phyloP scores from a whole-genome alignment of 2,329 filamentous ascomycete species.

The Ophiognomonia clavigignenti-juglandacearum region DNA sequence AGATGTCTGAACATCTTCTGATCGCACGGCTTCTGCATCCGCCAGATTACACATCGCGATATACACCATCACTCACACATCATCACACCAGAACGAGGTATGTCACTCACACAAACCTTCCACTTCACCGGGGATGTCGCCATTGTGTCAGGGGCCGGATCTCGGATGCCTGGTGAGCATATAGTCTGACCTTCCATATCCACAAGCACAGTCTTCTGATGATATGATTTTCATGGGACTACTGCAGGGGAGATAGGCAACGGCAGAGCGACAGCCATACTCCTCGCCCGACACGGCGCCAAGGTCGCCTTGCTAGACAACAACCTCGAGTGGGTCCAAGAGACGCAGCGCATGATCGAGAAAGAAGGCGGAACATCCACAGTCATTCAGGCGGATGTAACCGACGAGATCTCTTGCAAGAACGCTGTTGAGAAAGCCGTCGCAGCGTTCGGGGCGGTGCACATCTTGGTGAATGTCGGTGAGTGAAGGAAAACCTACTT shows the following conservation, averaged over 20 bases:
- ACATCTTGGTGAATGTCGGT: slow-evolving; percentile 27
- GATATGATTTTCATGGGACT: no score
- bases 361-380: slow-evolving; percentile 22
- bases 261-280: slow-evolving; percentile 24
- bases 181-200: accelerated
- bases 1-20: no score
- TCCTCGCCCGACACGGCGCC: slow-evolving; percentile 24
- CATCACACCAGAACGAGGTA: no score
- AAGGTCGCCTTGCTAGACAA: slow-evolving; percentile 23
- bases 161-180: slow-evolving; percentile 21
- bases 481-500: neutral
- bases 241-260: slow-evolving; percentile 24
- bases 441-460: slow-evolving; percentile 20
- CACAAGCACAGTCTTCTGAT: no score
- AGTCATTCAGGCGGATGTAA: slow-evolving; percentile 23
- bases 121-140: slow-evolving; percentile 27
- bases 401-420: slow-evolving; percentile 20
- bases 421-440: slow-evolving; percentile 20
- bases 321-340: slow-evolving; percentile 20
- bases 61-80: no score
- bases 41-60: no score
- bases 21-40: no score
- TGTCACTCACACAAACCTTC: no score
- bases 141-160: slow-evolving; percentile 28
- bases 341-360: slow-evolving; percentile 26